These are phyloP conservation scores for Phialocephala sp. DNA, from an alignment of 2,329 filamentous ascomycete species.

Conservation along the genomic window DNA sequence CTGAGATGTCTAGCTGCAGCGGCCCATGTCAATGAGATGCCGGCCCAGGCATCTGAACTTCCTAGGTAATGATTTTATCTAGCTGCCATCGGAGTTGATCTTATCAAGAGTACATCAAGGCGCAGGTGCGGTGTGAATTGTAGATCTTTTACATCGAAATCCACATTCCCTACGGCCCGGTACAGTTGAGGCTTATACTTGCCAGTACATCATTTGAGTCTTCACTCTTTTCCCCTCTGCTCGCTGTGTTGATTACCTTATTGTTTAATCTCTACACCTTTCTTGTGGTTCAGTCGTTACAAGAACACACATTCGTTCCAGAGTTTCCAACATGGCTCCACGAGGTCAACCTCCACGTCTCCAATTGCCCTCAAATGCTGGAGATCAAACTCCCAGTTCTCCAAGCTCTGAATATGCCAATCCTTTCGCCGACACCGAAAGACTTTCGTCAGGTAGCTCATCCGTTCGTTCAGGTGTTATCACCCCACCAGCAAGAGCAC, in stretches of 20 bases:
- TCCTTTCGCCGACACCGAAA: conserved; percentile 13
- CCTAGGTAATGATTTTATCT: not conserved
- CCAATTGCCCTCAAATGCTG: not conserved
- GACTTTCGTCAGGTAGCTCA: not conserved
- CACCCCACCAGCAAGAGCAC: not conserved
- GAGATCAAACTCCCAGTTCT: not conserved
- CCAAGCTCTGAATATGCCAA: not conserved
- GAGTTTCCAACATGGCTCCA: conserved; percentile 3
- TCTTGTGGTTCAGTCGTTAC: not conserved
- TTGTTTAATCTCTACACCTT: not conserved
- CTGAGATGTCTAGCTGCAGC: not conserved
- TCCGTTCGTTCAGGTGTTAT: not conserved
- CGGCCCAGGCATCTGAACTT: not conserved
- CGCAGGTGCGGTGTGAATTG: not conserved
- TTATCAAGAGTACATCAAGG: not conserved
- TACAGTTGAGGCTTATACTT: not conserved
- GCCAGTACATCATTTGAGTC: not conserved
- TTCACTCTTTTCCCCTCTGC: not conserved
- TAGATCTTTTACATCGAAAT: not conserved
- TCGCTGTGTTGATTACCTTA: not conserved
- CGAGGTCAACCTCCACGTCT: not conserved
- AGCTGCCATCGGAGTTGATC: not conserved
- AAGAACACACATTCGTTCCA: not conserved
- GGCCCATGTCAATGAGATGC: not conserved
- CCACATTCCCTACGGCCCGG: not conserved